phyloP scores from a whole-genome alignment of 1,284 basidiomycete species.

The Rhodotorula sp. region DNA sequence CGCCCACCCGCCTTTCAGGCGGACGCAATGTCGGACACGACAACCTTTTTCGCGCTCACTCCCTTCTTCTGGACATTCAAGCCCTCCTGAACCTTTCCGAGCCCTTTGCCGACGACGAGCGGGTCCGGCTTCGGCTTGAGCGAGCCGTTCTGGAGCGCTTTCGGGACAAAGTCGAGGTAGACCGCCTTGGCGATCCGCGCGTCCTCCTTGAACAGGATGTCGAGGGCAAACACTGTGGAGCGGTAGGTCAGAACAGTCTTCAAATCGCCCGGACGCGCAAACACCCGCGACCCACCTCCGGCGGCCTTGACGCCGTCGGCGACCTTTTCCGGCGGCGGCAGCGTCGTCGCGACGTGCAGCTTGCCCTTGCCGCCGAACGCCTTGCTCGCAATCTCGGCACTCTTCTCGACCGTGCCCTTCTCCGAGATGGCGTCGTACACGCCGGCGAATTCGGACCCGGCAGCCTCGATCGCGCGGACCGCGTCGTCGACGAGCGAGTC shows the following conservation, averaged over 20 bases:
- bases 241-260: neutral
- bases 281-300: constrained; percentile 20
- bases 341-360: constrained; percentile 34
- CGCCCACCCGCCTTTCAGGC: too few species aligned
- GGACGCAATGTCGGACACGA: constrained; percentile 12
- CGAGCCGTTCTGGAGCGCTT: constrained; percentile 25
- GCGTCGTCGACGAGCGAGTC: constrained; percentile 26
- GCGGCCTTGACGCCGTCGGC: constrained; percentile 25
- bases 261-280: neutral
- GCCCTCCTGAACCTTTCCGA: constrained; percentile 30
- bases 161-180: constrained; percentile 33
- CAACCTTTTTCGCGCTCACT: constrained; percentile 38
- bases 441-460: constrained; percentile 24
- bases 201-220: neutral
- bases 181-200: constrained; percentile 17
- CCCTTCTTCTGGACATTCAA: constrained; percentile 34
- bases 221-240: constrained; percentile 10
- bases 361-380: constrained; percentile 20
- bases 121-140: constrained; percentile 31
- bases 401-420: constrained; percentile 18
- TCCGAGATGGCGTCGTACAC: constrained; percentile 36
- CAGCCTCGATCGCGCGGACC: constrained; percentile 14
- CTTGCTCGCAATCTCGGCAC: constrained; percentile 19
- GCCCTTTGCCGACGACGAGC: constrained; percentile 32
- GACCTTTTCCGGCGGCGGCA: constrained; percentile 25